Evolutionary conservation across 2,329 filamentous ascomycete species (phyloP).

Genomic region (Nigrospora sphaerica): DNA sequence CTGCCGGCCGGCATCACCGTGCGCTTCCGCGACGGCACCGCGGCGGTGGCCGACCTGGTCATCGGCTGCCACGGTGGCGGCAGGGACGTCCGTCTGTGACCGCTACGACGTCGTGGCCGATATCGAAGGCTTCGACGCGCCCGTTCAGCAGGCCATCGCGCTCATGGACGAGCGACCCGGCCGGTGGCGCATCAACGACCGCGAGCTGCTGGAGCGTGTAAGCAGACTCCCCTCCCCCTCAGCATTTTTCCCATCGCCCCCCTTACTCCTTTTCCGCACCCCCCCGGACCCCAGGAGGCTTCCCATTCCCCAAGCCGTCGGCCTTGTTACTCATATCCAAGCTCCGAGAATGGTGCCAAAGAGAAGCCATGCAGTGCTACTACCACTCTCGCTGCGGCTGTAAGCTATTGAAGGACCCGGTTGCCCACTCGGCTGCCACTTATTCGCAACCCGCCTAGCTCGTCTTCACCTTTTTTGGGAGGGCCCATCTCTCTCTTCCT

Average conservation of each 20-base stretch:
- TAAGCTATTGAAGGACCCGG: too few relatives aligned
- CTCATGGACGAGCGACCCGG: neutral
- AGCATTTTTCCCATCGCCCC: constrained; percentile 19
- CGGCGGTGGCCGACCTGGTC: constrained; percentile 16
- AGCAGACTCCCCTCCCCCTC: constrained; percentile 5
- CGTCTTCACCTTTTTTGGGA: too few relatives aligned
- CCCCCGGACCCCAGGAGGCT: too few relatives aligned
- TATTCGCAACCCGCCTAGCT: too few relatives aligned
- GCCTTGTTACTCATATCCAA: too few relatives aligned
- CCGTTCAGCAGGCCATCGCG: neutral
- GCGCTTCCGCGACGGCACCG: constrained; percentile 16
- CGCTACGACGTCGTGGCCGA: neutral
- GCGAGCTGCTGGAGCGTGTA: neutral
- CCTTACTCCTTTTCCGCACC: too few relatives aligned
- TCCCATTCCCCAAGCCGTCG: too few relatives aligned
- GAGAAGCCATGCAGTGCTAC: too few relatives aligned
- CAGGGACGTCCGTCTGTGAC: neutral
- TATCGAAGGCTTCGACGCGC: neutral
- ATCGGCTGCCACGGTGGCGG: constrained; percentile 21
- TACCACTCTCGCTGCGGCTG: too few relatives aligned
- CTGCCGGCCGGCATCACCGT: constrained; percentile 7
- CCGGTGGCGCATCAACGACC: neutral
- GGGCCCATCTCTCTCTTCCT: too few relatives aligned
- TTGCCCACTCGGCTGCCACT: too few relatives aligned
- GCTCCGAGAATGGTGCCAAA: too few relatives aligned